Evolutionary conservation across 1,284 basidiomycete species (phyloP).

Genomic region (Microbotryum lychnidis-dioicae): DNA sequence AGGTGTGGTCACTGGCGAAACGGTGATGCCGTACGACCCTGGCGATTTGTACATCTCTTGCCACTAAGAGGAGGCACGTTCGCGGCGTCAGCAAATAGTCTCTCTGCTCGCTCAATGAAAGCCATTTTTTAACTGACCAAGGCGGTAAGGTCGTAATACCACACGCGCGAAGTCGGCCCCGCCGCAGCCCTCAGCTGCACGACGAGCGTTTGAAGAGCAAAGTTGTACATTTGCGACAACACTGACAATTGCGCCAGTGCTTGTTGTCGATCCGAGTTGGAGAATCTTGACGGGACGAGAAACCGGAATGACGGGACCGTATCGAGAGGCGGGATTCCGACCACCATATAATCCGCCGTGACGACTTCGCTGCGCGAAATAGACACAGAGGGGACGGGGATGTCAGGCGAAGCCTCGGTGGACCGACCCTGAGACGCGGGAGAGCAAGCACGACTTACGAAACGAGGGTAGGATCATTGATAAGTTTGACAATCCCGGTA

Average conservation of each 20-base stretch:
- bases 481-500: no score
- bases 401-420: no score
- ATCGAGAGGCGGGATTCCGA: constrained; percentile 26
- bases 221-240: constrained; percentile 24
- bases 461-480: no score
- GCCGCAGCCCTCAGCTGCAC: no score
- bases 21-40: constrained; percentile 8
- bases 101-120: not conserved
- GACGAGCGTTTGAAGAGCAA: no score
- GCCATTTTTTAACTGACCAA: not conserved
- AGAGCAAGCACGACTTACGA: no score
- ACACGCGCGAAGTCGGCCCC: not conserved
- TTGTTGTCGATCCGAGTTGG: not conserved
- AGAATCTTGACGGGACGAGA: constrained; percentile 8
- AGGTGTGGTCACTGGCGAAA: not conserved
- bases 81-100: no score
- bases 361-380: not conserved
- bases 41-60: constrained; percentile 8
- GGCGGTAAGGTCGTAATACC: constrained; percentile 18
- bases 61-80: constrained; percentile 9
- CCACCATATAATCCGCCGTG: constrained; percentile 17
- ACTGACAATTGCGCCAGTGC: constrained; percentile 14
- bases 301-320: constrained; percentile 14
- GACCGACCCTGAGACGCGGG: no score
- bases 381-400: no score